Conservation (phyloP, 768 basidiomycete species). For the Leucocoprinus birnbaumii region DNA sequence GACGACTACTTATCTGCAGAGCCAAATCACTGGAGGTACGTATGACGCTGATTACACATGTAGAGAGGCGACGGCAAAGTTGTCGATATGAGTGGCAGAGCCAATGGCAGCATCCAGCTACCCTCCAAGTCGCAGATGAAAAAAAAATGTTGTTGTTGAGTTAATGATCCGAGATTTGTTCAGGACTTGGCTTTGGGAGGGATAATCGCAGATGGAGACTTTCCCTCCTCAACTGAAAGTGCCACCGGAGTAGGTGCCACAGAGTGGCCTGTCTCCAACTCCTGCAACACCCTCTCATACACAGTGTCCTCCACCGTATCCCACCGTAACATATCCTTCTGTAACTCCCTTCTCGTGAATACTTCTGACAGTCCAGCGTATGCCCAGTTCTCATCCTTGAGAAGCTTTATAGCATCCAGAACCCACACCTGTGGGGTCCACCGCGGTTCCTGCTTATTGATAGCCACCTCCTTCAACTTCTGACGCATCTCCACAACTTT, state of each 20-base stretch:
- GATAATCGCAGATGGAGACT: neutral
- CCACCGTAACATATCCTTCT: slow-evolving; percentile 12
- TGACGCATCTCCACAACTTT: slow-evolving; percentile 3
- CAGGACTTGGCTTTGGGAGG: too few species aligned
- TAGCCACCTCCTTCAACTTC: slow-evolving; percentile 4
- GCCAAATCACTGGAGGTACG: too few species aligned
- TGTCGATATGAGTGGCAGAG: too few species aligned
- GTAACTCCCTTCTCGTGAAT: slow-evolving; percentile 8
- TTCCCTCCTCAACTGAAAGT: neutral
- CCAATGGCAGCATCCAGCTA: too few species aligned
- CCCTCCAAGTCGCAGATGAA: too few species aligned
- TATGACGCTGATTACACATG: too few species aligned
- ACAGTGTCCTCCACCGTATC: slow-evolving; percentile 11
- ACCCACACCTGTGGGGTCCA: slow-evolving; percentile 15
- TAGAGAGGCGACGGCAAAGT: too few species aligned
- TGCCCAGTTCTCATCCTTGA: slow-evolving; percentile 10
- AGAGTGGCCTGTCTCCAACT: neutral
- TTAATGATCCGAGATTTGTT: too few species aligned
- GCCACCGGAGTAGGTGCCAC: neutral
- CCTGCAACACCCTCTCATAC: slow-evolving; percentile 10
- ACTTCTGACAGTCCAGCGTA: slow-evolving; percentile 8
- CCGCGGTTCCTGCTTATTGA: slow-evolving; percentile 10
- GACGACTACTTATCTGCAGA: too few species aligned
- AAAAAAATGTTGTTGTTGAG: too few species aligned
- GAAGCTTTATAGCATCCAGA: slow-evolving; percentile 8